Percentiles rank a stretch among this genome's conserved stretches.
Evolutionary conservation across 164 flowering plant genomes (phyloP).

Genomic region (Hamamelis virginiana): DNA sequence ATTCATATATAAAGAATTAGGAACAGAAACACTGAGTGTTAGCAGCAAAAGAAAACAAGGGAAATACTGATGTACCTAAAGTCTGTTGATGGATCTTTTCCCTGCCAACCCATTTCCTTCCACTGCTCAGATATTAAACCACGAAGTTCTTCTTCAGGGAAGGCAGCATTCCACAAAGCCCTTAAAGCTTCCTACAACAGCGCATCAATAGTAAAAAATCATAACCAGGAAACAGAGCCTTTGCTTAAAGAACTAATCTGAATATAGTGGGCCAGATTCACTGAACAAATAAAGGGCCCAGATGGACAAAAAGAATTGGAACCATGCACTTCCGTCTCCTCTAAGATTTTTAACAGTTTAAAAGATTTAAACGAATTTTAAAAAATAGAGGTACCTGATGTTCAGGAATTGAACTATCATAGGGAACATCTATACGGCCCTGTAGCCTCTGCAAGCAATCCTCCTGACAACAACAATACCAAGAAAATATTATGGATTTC

Average conservation of each 20-base stretch:
- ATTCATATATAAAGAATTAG: constrained; percentile 2
- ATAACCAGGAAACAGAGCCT: constrained; percentile 2
- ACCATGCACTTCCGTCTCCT: background rate
- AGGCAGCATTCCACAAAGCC: constrained; percentile 81
- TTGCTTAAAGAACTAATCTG: background rate
- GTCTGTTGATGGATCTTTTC: constrained; percentile 96
- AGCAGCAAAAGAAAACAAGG: background rate
- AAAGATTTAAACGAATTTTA: background rate
- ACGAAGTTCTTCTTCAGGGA: constrained; percentile 77
- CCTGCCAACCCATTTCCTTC: constrained; percentile 99
- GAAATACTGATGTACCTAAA: constrained; percentile 53
- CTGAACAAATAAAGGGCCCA: background rate
- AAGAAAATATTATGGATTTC: background rate
- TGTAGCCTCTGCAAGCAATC: constrained; percentile 82
- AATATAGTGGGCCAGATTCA: background rate
- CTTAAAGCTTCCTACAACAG: constrained; percentile 64
- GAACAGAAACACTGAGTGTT: background rate
- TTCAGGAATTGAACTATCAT: constrained; percentile 77
- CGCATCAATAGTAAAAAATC: background rate
- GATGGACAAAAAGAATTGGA: background rate
- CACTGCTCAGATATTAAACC: constrained; percentile 90
- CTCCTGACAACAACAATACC: constrained; percentile 52
- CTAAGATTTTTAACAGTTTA: background rate
- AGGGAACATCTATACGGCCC: constrained; percentile 73
- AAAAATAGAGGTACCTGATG: constrained; percentile 68